Evolutionary conservation across 192 early-diverging fungal genomes (phyloP).

Genomic region (Backusella australiensis): DNA sequence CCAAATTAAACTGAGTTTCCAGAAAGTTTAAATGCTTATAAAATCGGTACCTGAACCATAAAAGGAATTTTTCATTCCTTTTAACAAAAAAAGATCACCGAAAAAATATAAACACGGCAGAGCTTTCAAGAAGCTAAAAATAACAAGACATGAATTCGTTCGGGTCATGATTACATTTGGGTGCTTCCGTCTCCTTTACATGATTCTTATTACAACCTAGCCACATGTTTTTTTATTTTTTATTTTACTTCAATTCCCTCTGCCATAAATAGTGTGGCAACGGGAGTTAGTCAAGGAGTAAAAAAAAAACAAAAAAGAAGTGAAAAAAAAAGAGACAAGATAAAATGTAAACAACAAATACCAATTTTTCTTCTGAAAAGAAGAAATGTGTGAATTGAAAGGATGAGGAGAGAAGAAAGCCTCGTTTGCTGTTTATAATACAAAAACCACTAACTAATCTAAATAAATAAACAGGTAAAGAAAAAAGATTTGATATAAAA

Average conservation of each 20-base stretch:
- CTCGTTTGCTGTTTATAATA: neutral
- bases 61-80: neutral
- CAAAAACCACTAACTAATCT: neutral
- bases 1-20: neutral
- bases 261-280: conserved; percentile 7
- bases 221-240: neutral
- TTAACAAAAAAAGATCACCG: neutral
- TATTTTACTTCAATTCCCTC: neutral
- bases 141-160: neutral
- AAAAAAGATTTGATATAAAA: neutral
- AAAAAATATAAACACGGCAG: neutral
- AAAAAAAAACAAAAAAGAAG: neutral
- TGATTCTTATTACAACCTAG: neutral
- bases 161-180: neutral
- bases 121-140: neutral
- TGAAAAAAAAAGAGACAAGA: neutral
- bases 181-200: neutral
- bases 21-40: neutral
- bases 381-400: neutral
- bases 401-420: neutral
- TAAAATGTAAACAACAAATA: neutral
- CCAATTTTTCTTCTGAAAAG: neutral
- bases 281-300: neutral
- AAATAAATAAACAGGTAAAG: neutral
- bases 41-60: neutral